phyloP scores from a whole-genome alignment of 73 alveolate genomes.

The Symbiodinium natans region DNA sequence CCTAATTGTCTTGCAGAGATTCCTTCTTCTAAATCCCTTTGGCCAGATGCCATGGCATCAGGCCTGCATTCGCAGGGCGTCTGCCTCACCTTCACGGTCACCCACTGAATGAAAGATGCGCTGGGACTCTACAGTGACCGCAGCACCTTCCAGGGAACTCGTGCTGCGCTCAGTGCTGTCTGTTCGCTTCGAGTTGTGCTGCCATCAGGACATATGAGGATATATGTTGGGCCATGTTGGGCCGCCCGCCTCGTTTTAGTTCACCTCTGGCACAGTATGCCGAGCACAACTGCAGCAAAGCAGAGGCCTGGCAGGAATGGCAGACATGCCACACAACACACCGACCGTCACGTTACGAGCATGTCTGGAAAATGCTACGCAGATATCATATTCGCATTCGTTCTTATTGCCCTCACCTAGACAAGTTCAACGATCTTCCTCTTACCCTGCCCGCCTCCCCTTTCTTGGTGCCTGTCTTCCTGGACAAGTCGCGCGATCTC shows the following conservation, averaged over 20 bases:
- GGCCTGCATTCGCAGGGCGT: conserved; percentile 78
- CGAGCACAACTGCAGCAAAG: conserved; percentile 67
- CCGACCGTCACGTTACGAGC: too few species aligned
- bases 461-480: conserved; percentile 67
- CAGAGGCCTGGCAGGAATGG: conserved; percentile 34
- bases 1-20: too few species aligned
- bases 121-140: conserved; percentile 72
- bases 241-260: conserved; percentile 38
- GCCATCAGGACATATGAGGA: not conserved
- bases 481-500: conserved; percentile 77
- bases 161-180: too few species aligned
- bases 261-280: conserved; percentile 84
- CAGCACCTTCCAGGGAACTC: conserved; percentile 23
- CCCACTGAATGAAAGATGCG: conserved; percentile 56
- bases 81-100: conserved; percentile 87
- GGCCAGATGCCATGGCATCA: not conserved
- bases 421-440: too few species aligned
- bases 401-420: not conserved
- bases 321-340: not conserved
- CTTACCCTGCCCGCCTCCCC: conserved; percentile 42
- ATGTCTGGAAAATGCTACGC: not conserved
- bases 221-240: not conserved
- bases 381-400: not conserved
- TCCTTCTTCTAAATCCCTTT: too few species aligned
- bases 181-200: too few species aligned